These are phyloP conservation scores for Neurospora intermedia DNA, from an alignment of 495 filamentous ascomycete genomes.

Conservation along the genomic window DNA sequence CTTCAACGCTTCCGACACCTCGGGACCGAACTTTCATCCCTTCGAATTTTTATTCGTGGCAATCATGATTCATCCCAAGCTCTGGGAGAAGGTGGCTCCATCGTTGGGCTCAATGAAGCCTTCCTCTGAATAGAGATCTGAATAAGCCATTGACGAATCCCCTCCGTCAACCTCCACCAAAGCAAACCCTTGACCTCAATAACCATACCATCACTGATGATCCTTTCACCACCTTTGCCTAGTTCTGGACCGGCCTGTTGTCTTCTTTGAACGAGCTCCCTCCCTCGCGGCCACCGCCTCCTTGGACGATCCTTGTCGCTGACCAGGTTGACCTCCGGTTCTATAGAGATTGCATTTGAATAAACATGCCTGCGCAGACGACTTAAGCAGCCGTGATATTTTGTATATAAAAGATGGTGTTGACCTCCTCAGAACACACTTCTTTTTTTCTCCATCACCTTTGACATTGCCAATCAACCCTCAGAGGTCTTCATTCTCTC, in stretches of 20 bases:
- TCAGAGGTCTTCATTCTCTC: constrained; percentile 1
- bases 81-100: not conserved
- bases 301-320: not conserved
- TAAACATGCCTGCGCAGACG: not conserved
- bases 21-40: not conserved
- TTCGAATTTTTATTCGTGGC: not conserved
- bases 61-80: not conserved
- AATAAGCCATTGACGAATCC: not conserved
- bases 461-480: not conserved
- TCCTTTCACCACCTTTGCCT: not conserved
- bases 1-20: not conserved
- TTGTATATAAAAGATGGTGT: not conserved
- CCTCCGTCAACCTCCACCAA: not conserved
- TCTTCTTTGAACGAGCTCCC: not conserved
- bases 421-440: not conserved
- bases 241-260: not conserved
- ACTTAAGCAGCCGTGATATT: not conserved
- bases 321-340: not conserved
- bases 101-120: not conserved
- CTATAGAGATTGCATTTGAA: not conserved
- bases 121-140: not conserved
- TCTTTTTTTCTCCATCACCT: not conserved
- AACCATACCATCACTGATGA: not conserved
- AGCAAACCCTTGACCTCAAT: not conserved
- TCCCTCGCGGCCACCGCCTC: not conserved